Conservation (phyloP, 2,329 filamentous ascomycete species). For the Emericellopsis cladophorae region DNA sequence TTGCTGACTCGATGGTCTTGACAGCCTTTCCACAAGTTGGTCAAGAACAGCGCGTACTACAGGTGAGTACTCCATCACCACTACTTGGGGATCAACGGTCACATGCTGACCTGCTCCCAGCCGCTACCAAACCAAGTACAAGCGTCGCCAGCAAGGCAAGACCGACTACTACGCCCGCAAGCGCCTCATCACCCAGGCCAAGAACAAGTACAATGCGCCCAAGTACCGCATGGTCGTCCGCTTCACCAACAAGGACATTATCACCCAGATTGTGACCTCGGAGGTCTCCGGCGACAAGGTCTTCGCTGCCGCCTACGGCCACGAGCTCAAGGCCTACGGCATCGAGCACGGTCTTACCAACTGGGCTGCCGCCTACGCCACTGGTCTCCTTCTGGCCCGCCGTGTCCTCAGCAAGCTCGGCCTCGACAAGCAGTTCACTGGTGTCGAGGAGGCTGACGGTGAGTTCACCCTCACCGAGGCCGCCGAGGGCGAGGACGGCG, state of each 20-base stretch:
- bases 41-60: slow-evolving; percentile 98
- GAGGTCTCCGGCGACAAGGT: slow-evolving; percentile 98
- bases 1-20: slow-evolving; percentile 86
- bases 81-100: not conserved
- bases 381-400: slow-evolving; percentile 92
- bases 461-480: slow-evolving; percentile 96
- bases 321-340: slow-evolving; percentile 96
- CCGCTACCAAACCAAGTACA: slow-evolving; percentile 99
- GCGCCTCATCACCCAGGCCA: slow-evolving; percentile 98
- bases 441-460: slow-evolving; percentile 94
- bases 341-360: slow-evolving; percentile 98
- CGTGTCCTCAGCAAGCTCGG: slow-evolving; percentile 95
- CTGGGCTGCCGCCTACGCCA: slow-evolving; percentile 96
- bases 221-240: slow-evolving; percentile 99
- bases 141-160: slow-evolving; percentile 90
- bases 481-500: slow-evolving; percentile 76
- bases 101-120: slow-evolving; percentile 30
- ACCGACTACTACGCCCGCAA: slow-evolving; percentile 99
- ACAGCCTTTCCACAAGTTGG: slow-evolving; percentile 83
- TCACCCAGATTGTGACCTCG: slow-evolving; percentile 91
- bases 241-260: slow-evolving; percentile 99
- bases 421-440: slow-evolving; percentile 81
- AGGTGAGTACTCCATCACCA: slow-evolving; percentile 51
- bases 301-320: slow-evolving; percentile 80
- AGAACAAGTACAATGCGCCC: slow-evolving; percentile 99